A percentile compares a stretch with the other conserved stretches of the same genome.
phyloP scores from a whole-genome alignment of 1,139 yeast species.

The Komagataea norvegica region DNA sequence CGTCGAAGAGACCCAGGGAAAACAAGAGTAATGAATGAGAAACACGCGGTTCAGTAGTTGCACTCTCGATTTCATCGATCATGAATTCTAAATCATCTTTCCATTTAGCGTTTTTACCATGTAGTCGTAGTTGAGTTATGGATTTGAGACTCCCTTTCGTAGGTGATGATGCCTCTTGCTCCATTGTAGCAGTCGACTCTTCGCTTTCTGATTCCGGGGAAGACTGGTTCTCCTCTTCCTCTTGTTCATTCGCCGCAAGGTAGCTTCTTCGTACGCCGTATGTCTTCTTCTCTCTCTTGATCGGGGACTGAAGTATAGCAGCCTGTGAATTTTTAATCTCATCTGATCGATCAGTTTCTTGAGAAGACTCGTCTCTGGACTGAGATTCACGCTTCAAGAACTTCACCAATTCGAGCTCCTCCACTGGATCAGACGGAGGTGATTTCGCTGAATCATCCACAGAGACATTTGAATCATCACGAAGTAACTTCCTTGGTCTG shows the following conservation, averaged over 20 bases:
- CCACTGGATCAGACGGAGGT: neutral
- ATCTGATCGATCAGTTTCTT: constrained; percentile 2
- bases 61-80: constrained; percentile 31
- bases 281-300: constrained; percentile 12
- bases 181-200: neutral
- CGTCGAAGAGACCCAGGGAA: constrained; percentile 25
- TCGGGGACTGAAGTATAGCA: constrained; percentile 3
- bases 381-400: constrained; percentile 11
- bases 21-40: constrained; percentile 26
- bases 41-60: constrained; percentile 10
- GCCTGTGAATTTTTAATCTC: neutral
- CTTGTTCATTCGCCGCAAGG: constrained; percentile 7
- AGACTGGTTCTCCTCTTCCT: constrained; percentile 1
- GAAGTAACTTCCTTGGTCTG: constrained; percentile 5
- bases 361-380: too few species aligned
- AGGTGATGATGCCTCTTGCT: neutral
- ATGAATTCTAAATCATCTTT: constrained; percentile 34
- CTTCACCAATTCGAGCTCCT: constrained; percentile 5
- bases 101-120: constrained; percentile 33
- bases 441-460: neutral
- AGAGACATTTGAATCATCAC: constrained; percentile 1
- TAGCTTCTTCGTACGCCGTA: constrained; percentile 29
- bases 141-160: constrained; percentile 9
- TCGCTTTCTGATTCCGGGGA: constrained; percentile 6
- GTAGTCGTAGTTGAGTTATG: constrained; percentile 31